Conservation (phyloP, 2,329 filamentous ascomycete species). For the Calcarisporium arbuscula region DNA sequence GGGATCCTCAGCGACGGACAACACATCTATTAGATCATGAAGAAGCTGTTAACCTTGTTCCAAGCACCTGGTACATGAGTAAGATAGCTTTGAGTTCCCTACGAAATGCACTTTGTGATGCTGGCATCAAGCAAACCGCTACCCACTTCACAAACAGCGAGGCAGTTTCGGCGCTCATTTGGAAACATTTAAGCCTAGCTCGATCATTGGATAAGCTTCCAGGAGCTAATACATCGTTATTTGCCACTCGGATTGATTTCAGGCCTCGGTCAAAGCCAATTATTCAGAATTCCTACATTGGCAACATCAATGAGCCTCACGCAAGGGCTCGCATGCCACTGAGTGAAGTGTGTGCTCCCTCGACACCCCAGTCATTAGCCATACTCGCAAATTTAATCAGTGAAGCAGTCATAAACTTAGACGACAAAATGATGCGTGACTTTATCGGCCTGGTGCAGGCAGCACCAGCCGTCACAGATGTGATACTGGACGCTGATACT, state of each 20-base stretch:
- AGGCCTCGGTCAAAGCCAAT: neutral
- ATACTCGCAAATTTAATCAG: neutral
- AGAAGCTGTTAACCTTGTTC: neutral
- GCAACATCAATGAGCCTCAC: neutral
- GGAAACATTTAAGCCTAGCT: constrained; percentile 3
- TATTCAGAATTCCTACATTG: neutral
- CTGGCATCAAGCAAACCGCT: neutral
- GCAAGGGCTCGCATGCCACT: neutral
- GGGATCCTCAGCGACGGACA: no score
- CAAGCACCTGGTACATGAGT: neutral
- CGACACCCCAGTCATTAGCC: neutral
- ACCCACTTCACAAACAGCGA: constrained; percentile 1
- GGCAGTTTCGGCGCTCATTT: constrained; percentile 1
- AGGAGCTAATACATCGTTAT: neutral
- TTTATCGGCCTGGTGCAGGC: neutral
- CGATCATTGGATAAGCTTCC: neutral
- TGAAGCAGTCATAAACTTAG: neutral
- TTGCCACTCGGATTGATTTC: neutral
- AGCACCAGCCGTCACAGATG: neutral
- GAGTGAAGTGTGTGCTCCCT: neutral
- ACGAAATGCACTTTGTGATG: neutral
- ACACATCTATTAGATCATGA: no score
- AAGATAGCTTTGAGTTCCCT: neutral
- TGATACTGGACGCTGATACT: neutral
- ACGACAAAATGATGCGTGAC: neutral